Evolutionary conservation across 2,329 filamentous ascomycete species (phyloP).

Genomic region (Pezicula radicicola): DNA sequence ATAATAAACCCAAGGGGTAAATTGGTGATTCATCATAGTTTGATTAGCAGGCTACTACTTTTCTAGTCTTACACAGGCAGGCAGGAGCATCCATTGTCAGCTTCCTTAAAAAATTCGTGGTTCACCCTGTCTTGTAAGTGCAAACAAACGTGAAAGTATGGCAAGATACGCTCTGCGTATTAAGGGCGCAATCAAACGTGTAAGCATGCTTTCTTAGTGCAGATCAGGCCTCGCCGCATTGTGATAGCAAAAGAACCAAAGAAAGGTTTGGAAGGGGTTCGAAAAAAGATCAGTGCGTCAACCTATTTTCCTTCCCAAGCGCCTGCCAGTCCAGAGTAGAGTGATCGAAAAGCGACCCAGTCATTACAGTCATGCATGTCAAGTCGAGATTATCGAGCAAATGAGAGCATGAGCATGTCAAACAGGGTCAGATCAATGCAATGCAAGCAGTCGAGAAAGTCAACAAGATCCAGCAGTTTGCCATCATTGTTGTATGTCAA

Average conservation of each 20-base stretch:
- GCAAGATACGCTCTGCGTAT: background rate
- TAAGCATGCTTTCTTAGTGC: too few species aligned
- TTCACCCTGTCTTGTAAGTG: conserved; percentile 11
- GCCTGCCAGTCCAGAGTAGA: background rate
- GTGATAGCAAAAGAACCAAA: background rate
- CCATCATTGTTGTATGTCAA: conserved; percentile 12
- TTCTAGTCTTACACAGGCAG: conserved; percentile 15
- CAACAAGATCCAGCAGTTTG: conserved; percentile 4
- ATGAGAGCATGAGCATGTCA: conserved; percentile 19
- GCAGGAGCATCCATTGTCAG: background rate
- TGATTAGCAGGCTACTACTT: background rate
- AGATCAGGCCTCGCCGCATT: background rate
- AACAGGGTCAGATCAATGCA: conserved; percentile 21
- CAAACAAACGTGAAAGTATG: background rate
- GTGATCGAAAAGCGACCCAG: background rate
- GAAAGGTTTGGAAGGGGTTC: background rate
- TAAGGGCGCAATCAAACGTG: background rate
- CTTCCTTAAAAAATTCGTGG: background rate
- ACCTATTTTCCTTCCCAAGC: background rate
- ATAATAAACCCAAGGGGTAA: too few species aligned
- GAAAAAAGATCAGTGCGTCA: background rate
- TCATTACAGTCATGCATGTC: conserved; percentile 17
- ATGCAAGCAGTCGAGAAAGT: conserved; percentile 14
- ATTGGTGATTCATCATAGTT: too few species aligned
- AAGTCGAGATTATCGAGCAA: conserved; percentile 9